phyloP scores from a whole-genome alignment of 352 stramenopile genomes.

The Pythium plurisporium region DNA sequence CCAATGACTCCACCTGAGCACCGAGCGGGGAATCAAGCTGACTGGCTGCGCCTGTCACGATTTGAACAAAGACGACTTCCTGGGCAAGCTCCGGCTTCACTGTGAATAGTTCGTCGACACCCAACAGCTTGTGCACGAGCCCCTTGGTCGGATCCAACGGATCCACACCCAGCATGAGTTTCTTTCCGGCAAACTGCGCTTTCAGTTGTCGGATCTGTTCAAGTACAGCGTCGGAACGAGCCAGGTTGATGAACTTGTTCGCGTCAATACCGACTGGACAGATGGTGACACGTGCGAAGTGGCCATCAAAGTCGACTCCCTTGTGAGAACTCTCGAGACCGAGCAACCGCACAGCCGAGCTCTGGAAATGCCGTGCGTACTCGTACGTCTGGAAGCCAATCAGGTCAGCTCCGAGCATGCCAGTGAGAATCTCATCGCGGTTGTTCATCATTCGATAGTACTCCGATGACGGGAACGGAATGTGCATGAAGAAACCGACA shows the following conservation, averaged over 20 bases:
- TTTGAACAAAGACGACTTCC: constrained; percentile 94
- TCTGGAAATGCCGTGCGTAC: constrained; percentile 88
- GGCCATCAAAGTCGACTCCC: constrained; percentile 84
- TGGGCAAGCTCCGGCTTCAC: constrained; percentile 86
- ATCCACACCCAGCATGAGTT: constrained; percentile 83
- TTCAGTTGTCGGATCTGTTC: constrained; percentile 59
- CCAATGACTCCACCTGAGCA: constrained; percentile 85
- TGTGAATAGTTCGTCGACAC: constrained; percentile 86
- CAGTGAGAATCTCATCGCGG: constrained; percentile 82
- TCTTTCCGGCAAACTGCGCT: constrained; percentile 74
- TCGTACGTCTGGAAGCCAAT: constrained; percentile 91
- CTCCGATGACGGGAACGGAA: constrained; percentile 87
- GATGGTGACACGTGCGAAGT: constrained; percentile 85
- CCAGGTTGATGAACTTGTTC: constrained; percentile 69
- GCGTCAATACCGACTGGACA: constrained; percentile 86
- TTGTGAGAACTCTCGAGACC: constrained; percentile 86
- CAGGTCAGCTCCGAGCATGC: constrained; percentile 85
- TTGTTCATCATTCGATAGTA: constrained; percentile 89
- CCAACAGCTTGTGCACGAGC: constrained; percentile 88
- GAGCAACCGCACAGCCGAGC: constrained; percentile 77
- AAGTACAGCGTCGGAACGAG: constrained; percentile 54
- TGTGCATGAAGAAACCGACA: constrained; percentile 89
- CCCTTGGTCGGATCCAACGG: constrained; percentile 87
- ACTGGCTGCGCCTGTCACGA: constrained; percentile 59
- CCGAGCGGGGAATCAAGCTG: constrained; percentile 64